Base-by-base conservation (phyloP, 2,329 filamentous ascomycete genomes). In the Colletotrichum aenigma region DNA sequence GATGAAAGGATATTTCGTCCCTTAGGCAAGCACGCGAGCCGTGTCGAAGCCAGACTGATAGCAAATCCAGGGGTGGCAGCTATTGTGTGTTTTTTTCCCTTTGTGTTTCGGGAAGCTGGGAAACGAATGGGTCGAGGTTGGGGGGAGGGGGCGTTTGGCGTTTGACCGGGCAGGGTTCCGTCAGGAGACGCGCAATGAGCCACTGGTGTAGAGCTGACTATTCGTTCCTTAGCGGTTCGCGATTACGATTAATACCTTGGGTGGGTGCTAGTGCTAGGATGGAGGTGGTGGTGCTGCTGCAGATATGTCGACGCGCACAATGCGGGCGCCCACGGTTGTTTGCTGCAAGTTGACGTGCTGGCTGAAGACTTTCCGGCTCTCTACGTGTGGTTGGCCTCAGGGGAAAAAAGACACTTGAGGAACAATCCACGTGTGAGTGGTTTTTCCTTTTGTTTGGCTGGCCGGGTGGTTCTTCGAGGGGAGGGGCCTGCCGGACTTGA, bases 1-100 rank as follows among this genome's bases (percentile, higher is more conserved):
- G 69, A 26, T 77, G 74, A 73, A 48, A 76, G 55, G 66, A 70
- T 13, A 9, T 64, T 21, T 36, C 34, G 43, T 61, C 48, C 64
- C 74, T 67, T 70, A 76, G 65, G 70, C 52, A 58, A 70, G 30
- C 74, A 75, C 75, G 52, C 71, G 61, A 36, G 60, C 71, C 52
- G 66, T 34, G 34, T 52, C 26, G 52, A 65, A 18, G 62, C 69
- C 38, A 70, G 56, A 64, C 30, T 15, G 32, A 62, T 38, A 61
- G 58, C 32, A 62, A 15, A 8, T 15, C 62, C 66, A 70, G 66
- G 43, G 74, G 65, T 13, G 62, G 43, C n/a, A 43, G 66, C 48
- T 38, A 43, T 74, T 48, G 18, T 24, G 28, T 61, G 58, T 21
- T 38, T 34, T 10, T 48, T 74, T 69, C 71, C 76, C 77, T 67